phyloP scores from a whole-genome alignment of 2,329 filamentous ascomycete species.

The Celoporthe dispersa region DNA sequence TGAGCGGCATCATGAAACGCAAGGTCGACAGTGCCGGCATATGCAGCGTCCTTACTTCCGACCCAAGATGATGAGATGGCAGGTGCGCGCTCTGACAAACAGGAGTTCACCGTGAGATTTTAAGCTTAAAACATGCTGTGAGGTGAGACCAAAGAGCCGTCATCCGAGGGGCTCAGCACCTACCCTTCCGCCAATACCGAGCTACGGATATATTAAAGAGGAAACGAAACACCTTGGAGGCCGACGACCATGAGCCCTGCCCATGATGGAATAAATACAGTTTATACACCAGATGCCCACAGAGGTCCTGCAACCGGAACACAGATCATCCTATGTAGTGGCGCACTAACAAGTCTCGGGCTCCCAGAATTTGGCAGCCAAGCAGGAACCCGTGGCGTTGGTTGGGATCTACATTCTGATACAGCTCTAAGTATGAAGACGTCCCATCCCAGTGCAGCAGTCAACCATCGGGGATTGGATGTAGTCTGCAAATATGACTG shows the following conservation, averaged over 20 bases:
- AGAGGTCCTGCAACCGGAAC: slow-evolving; percentile 2
- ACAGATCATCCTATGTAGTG: background rate
- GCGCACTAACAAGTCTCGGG: background rate
- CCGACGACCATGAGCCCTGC: background rate
- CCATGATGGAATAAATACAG: background rate
- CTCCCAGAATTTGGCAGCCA: background rate
- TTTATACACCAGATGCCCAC: background rate
- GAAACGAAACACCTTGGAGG: background rate
- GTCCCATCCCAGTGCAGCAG: background rate
- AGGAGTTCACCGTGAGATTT: background rate
- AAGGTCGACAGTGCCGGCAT: background rate
- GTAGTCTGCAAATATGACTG: background rate
- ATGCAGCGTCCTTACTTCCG: background rate
- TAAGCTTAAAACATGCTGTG: background rate
- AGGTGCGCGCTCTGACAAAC: background rate
- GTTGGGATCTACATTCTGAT: slow-evolving; percentile 4
- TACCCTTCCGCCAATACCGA: background rate
- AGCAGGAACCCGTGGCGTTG: background rate
- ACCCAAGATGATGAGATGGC: background rate
- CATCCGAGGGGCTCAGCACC: background rate
- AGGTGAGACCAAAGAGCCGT: background rate
- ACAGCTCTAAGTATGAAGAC: background rate
- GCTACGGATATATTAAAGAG: background rate
- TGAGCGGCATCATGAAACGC: background rate
- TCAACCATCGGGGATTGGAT: background rate